A percentile compares a stretch with the other conserved stretches of the same genome.
phyloP scores from a whole-genome alignment of 2,329 filamentous ascomycete species.

The Calonectria pauciramosa region DNA sequence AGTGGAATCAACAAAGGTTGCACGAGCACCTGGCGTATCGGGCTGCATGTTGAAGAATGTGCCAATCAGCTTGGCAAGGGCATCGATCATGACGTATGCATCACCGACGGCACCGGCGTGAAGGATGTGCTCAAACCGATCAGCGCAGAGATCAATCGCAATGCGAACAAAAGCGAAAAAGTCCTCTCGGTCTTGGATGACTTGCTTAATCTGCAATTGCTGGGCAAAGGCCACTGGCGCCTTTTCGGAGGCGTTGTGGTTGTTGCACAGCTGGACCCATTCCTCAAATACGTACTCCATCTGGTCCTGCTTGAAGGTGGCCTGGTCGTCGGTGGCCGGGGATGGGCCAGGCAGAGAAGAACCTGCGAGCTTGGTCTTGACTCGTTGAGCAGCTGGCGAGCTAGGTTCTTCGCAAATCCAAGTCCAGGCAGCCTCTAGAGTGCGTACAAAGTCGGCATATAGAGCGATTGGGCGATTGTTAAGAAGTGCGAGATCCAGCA shows the following conservation, averaged over 20 bases:
- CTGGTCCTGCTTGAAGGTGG: conserved; percentile 78
- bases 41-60: conserved; percentile 81
- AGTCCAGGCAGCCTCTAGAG: conserved; percentile 82
- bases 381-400: conserved; percentile 74
- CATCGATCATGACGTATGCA: conserved; percentile 77
- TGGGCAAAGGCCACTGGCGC: conserved; percentile 82
- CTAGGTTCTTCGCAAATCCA: conserved; percentile 84
- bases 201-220: conserved; percentile 81
- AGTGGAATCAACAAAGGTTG: conserved; percentile 81
- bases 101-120: conserved; percentile 72
- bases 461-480: conserved; percentile 83
- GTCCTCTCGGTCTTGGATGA: conserved; percentile 82
- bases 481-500: conserved; percentile 84
- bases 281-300: conserved; percentile 97
- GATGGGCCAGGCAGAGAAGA: conserved; percentile 56
- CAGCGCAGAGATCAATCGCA: conserved; percentile 84
- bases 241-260: conserved; percentile 81
- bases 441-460: conserved; percentile 87
- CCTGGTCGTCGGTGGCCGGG: conserved; percentile 64
- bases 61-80: conserved; percentile 84
- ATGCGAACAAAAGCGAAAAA: conserved; percentile 84
- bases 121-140: conserved; percentile 80
- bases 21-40: conserved; percentile 74
- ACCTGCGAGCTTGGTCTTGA: conserved; percentile 74
- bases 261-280: conserved; percentile 88